phyloP scores from a whole-genome alignment of 106 monocot genomes.

The Xerophyta viscosa region DNA sequence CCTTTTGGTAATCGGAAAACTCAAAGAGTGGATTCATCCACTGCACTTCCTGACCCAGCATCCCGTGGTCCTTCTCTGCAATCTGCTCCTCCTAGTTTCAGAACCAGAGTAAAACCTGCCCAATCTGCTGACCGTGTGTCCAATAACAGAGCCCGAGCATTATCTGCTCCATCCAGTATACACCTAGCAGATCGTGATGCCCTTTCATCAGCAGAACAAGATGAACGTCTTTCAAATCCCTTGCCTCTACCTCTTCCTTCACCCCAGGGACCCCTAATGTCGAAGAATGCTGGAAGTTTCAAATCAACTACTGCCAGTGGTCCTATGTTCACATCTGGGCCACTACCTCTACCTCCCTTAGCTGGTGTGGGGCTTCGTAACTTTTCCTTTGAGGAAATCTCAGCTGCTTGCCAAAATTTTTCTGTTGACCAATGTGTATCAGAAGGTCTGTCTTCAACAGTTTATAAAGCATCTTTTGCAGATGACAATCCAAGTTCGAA shows the following conservation, averaged over 20 bases:
- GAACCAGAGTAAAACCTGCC: conserved; percentile 34
- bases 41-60: conserved; percentile 68
- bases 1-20: conserved; percentile 17
- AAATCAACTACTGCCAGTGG: conserved; percentile 33
- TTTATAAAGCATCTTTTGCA: conserved; percentile 79
- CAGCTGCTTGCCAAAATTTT: conserved; percentile 70
- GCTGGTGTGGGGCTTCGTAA: conserved; percentile 47
- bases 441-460: conserved; percentile 54
- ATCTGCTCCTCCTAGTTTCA: conserved; percentile 96
- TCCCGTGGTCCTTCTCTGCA: conserved; percentile 41
- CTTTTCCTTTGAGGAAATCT: conserved; percentile 75
- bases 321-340: conserved; percentile 38
- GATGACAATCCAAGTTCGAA: conserved; percentile 46
- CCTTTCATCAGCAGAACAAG: conserved; percentile 27
- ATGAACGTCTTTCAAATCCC: conserved; percentile 58
- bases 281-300: conserved; percentile 69
- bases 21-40: conserved; percentile 16
- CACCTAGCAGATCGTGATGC: conserved; percentile 43
- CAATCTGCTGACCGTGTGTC: conserved; percentile 18
- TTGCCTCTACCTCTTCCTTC: conserved; percentile 77
- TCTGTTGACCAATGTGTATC: conserved; percentile 59
- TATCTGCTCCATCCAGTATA: conserved; percentile 88
- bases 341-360: conserved; percentile 76
- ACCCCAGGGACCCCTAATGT: conserved; percentile 18
- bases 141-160: conserved; percentile 48